Evolutionary conservation across 148 eudicot genomes (phyloP).

Genomic region (Cornus kousa): DNA sequence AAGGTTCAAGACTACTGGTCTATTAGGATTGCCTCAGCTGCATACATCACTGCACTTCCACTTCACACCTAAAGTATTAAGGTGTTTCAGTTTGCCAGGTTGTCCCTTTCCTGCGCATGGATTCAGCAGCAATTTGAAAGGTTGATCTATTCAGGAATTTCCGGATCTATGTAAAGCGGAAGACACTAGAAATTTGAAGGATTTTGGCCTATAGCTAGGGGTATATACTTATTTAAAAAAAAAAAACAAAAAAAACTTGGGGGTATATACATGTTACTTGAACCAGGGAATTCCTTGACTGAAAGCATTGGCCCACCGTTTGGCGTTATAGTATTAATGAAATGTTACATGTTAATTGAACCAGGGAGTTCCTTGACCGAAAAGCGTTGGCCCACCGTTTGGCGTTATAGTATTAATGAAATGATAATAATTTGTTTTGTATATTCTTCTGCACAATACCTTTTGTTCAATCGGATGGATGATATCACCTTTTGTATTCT

Average conservation of each 20-base stretch:
- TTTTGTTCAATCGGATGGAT: not conserved
- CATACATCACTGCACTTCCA: too few relatives aligned
- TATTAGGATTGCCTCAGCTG: too few relatives aligned
- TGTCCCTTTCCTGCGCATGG: conserved; percentile 1
- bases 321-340: too few relatives aligned
- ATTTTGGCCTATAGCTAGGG: not conserved
- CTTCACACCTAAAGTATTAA: not conserved
- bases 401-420: not conserved
- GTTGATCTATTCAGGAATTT: conserved; percentile 14
- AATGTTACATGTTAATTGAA: too few relatives aligned
- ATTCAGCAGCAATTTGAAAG: conserved; percentile 15
- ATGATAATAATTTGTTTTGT: not conserved
- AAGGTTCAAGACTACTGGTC: too few relatives aligned
- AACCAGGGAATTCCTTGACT: too few relatives aligned
- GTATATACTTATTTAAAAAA: not conserved
- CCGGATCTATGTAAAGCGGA: conserved; percentile 2
- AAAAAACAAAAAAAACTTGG: not conserved
- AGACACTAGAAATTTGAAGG: not conserved
- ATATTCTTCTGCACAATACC: not conserved
- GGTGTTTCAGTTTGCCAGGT: not conserved
- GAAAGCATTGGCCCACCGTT: too few relatives aligned
- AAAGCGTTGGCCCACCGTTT: not conserved
- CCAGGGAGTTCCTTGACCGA: not conserved
- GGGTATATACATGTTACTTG: not conserved
- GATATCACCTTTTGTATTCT: too few relatives aligned